phyloP scores from a whole-genome alignment of 495 filamentous ascomycete genomes.

The Annulohypoxylon maeteangense region DNA sequence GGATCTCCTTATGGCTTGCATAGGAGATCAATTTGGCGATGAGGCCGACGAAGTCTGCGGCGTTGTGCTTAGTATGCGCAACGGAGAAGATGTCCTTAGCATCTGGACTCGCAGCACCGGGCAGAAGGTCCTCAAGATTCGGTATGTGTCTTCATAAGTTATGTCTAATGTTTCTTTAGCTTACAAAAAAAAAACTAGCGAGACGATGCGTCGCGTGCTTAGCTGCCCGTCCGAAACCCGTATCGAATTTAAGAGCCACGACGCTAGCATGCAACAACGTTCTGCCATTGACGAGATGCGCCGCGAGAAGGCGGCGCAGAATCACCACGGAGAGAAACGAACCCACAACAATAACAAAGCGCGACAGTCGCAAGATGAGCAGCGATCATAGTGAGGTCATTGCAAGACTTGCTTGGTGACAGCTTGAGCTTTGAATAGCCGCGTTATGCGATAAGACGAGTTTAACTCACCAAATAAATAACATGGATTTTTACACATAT shows the following conservation, averaged over 20 bases:
- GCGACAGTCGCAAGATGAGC: slow-evolving; percentile 46
- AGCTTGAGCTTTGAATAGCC: neutral
- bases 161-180: slow-evolving; percentile 15
- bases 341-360: slow-evolving; percentile 43
- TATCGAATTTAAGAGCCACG: slow-evolving; percentile 94
- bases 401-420: neutral
- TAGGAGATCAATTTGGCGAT: slow-evolving; percentile 95
- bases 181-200: slow-evolving; percentile 60
- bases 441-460: slow-evolving; percentile 20
- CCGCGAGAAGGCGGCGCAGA: slow-evolving; percentile 73
- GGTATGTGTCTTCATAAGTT: slow-evolving; percentile 64
- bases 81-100: slow-evolving; percentile 95
- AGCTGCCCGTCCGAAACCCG: slow-evolving; percentile 87
- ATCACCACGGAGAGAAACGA: slow-evolving; percentile 58
- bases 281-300: slow-evolving; percentile 84
- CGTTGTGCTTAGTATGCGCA: slow-evolving; percentile 90
- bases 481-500: slow-evolving; percentile 18
- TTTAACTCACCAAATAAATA: slow-evolving; percentile 22
- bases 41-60: slow-evolving; percentile 95
- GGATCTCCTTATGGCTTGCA: slow-evolving; percentile 88
- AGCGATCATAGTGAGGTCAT: slow-evolving; percentile 37
- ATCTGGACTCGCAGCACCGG: slow-evolving; percentile 96
- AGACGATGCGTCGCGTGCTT: slow-evolving; percentile 91
- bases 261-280: slow-evolving; percentile 80
- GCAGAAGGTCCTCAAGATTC: slow-evolving; percentile 93